A percentile compares a stretch with the other conserved stretches of the same genome.
phyloP scores from a whole-genome alignment of 1,139 yeast genomes.

The Pichia sp. region DNA sequence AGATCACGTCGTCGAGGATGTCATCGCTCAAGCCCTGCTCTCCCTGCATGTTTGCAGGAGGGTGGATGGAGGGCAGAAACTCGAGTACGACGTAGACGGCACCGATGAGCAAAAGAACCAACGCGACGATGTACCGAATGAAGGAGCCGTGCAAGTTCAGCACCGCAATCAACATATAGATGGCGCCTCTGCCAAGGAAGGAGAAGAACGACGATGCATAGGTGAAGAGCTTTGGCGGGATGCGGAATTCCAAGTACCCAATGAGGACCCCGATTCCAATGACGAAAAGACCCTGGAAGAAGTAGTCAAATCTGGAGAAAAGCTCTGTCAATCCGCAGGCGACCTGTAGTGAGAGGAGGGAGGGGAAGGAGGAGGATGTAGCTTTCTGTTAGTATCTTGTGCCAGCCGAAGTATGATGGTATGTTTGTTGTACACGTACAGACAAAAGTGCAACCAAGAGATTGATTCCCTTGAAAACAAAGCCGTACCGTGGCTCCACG shows the following conservation, averaged over 20 bases:
- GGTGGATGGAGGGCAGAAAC: constrained; percentile 63
- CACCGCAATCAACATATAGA: constrained; percentile 66
- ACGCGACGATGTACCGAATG: constrained; percentile 51
- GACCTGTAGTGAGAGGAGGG: constrained; percentile 32
- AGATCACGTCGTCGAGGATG: constrained; percentile 34
- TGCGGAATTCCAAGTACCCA: constrained; percentile 57
- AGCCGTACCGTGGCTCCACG: constrained; percentile 21
- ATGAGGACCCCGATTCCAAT: constrained; percentile 53
- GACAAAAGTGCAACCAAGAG: constrained; percentile 54
- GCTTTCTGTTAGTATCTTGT: not conserved
- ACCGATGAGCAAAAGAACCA: constrained; percentile 57
- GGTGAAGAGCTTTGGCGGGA: constrained; percentile 62
- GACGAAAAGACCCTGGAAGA: constrained; percentile 52
- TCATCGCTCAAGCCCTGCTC: constrained; percentile 41
- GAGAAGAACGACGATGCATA: constrained; percentile 81
- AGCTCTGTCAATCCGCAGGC: constrained; percentile 57
- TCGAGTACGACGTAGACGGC: constrained; percentile 57
- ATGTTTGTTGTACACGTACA: not conserved
- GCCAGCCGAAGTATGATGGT: not conserved
- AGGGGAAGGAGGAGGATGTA: not conserved
- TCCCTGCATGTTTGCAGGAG: constrained; percentile 70
- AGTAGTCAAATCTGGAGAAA: constrained; percentile 45
- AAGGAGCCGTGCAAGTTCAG: constrained; percentile 59
- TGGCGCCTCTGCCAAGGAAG: constrained; percentile 75
- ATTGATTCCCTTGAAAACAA: constrained; percentile 57